Base-by-base conservation (phyloP, 371 early-diverging fungal genomes). In the Amoeboaphelidium protococcarum region DNA sequence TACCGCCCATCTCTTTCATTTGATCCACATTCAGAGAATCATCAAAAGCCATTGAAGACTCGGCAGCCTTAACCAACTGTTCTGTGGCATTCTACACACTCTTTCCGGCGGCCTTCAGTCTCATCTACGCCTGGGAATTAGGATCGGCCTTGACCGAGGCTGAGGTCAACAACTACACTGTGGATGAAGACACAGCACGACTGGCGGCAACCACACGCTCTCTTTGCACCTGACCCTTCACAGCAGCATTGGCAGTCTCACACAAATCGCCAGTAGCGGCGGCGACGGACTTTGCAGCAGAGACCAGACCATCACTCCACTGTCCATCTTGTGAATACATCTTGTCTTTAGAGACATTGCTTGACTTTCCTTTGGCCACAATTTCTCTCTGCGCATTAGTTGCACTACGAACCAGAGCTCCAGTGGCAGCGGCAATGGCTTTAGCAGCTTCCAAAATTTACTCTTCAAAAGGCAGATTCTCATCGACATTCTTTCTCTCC, bases 271-370 rank as follows among this genome's bases (percentile, higher is more conserved):
- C 12, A 10, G 64, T 66, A 16, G 64, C 57, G 1, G 24, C 48
- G 0, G 63, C 67, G 16, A 71, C 69, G 25, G 48, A 44, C 46
- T 66, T 67, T 1, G 68, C 64, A 22, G 68, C 65, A 27, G 61
- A 59, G n/a, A 71, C 67, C 21, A 71, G 50, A 16, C 71, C 71
- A 13, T 71, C 65, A 45, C 50, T 57, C 69, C 69, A 71, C 2
- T 69, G 67, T 4, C 71, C 71, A 48, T 71, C 69, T 16, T 54
- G 52, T 43, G 57, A 64, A 53, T 67, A 70, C 52, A 47, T 31
- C 27, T 47, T 23, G 50, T 57, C 40, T 56, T 25, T 24, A 2
- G 26, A 24, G 4, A 13, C 13, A n/a, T 20, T 12, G 3, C 16
- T n/a, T 3, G 10, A 26, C 46, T 37, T 53, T 49, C 25, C 47